A percentile compares a stretch with the other conserved stretches of the same genome.
Conservation (phyloP, 495 filamentous ascomycete species). For the Physcia stellaris region DNA sequence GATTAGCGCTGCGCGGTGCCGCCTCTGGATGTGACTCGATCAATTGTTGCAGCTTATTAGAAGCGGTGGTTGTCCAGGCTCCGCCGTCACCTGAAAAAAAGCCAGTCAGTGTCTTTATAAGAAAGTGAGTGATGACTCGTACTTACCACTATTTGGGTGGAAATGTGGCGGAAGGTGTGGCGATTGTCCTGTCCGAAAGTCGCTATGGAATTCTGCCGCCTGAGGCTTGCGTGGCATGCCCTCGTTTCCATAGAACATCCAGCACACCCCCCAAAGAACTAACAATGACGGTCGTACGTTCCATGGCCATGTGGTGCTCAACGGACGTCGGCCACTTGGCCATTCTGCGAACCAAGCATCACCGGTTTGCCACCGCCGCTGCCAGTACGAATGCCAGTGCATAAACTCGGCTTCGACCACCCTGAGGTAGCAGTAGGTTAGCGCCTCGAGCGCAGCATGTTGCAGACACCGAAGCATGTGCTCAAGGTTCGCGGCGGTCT, state of each 20-base stretch:
- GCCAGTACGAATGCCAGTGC: constrained; percentile 16
- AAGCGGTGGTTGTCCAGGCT: too few relatives aligned
- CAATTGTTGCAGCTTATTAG: too few relatives aligned
- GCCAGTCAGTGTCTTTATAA: too few relatives aligned
- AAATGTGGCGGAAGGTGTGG: neutral
- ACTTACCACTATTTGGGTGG: constrained; percentile 1
- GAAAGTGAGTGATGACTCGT: neutral
- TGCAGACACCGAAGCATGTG: constrained; percentile 13
- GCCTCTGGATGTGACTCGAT: constrained; percentile 4
- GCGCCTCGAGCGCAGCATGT: constrained; percentile 10
- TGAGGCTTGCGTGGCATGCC: neutral
- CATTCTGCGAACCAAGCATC: constrained; percentile 19
- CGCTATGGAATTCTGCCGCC: too few relatives aligned
- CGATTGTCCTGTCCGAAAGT: too few relatives aligned
- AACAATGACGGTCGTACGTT: constrained; percentile 33
- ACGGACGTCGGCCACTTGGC: constrained; percentile 25
- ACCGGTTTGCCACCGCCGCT: constrained; percentile 7
- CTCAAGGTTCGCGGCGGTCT: constrained; percentile 13
- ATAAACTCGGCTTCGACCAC: constrained; percentile 7
- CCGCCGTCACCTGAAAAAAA: too few relatives aligned
- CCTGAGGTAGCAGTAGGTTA: constrained; percentile 7
- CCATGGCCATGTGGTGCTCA: constrained; percentile 42
- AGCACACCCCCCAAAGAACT: constrained; percentile 42
- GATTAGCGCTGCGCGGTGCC: constrained; percentile 10
- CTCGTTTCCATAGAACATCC: constrained; percentile 33